phyloP scores from a whole-genome alignment of 441 rosid genomes.

The Syzygium syzygioides region DNA sequence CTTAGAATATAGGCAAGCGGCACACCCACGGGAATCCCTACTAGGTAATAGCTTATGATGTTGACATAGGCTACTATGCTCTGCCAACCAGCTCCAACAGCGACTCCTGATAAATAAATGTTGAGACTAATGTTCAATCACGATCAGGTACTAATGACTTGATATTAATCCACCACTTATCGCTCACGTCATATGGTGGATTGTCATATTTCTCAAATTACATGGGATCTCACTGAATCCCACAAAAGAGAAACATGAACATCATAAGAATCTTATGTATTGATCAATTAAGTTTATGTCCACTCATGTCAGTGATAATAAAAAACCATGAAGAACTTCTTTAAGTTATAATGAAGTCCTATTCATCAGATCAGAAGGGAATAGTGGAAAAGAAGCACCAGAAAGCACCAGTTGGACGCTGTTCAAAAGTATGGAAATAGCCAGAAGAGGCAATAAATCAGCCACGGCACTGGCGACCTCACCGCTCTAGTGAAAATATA shows the following conservation, averaged over 20 bases:
- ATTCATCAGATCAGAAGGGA: background rate
- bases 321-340: background rate
- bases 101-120: conserved; percentile 30
- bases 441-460: conserved; percentile 35
- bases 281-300: background rate
- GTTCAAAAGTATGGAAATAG: conserved; percentile 41
- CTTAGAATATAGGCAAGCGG: conserved; percentile 30
- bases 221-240: background rate
- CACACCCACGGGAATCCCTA: conserved; percentile 42
- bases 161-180: background rate
- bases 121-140: background rate
- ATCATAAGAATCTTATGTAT: background rate
- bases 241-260: background rate
- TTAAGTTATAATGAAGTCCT: background rate
- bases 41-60: conserved; percentile 37
- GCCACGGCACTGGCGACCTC: conserved; percentile 38
- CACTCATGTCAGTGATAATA: background rate
- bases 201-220: background rate
- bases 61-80: conserved; percentile 40
- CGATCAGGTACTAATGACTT: background rate
- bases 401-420: conserved; percentile 58
- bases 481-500: conserved; percentile 33
- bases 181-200: background rate
- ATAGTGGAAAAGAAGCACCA: conserved; percentile 10
- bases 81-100: conserved; percentile 55